Conservation (phyloP, 176 grass and related monocot species). For the Rhynchospora pubera region DNA sequence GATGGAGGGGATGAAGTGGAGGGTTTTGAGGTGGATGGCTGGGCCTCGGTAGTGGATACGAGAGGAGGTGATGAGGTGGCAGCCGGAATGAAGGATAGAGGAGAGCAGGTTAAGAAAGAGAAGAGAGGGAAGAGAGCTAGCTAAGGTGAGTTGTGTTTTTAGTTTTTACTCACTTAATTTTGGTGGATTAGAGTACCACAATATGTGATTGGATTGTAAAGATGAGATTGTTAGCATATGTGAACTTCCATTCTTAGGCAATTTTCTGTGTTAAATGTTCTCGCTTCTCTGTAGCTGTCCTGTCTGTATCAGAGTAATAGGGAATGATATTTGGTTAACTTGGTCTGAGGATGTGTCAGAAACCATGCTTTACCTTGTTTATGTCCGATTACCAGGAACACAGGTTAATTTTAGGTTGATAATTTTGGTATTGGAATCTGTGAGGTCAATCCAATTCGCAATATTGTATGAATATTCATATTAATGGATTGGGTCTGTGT, state of each 20-base stretch:
- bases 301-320: neutral
- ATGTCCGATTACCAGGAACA: neutral
- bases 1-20: slow-evolving; percentile 8
- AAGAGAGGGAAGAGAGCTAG: slow-evolving; percentile 81
- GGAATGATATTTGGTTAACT: neutral
- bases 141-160: slow-evolving; percentile 30
- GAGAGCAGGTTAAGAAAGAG: slow-evolving; percentile 18
- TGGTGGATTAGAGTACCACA: neutral
- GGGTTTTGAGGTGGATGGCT: slow-evolving; percentile 30
- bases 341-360: neutral
- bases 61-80: slow-evolving; percentile 34
- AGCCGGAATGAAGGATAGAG: slow-evolving; percentile 35
- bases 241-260: neutral
- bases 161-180: neutral
- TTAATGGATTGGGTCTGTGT: neutral
- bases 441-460: neutral
- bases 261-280: neutral
- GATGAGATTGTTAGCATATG: neutral
- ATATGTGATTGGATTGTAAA: neutral
- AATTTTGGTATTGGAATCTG: neutral
- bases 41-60: slow-evolving; percentile 43
- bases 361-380: neutral
- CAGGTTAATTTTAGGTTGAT: neutral
- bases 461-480: neutral
- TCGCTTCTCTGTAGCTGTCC: neutral